These are phyloP conservation scores for Aurifilum marmelostoma DNA, from an alignment of 2,329 filamentous ascomycete genomes.

Conservation along the genomic window DNA sequence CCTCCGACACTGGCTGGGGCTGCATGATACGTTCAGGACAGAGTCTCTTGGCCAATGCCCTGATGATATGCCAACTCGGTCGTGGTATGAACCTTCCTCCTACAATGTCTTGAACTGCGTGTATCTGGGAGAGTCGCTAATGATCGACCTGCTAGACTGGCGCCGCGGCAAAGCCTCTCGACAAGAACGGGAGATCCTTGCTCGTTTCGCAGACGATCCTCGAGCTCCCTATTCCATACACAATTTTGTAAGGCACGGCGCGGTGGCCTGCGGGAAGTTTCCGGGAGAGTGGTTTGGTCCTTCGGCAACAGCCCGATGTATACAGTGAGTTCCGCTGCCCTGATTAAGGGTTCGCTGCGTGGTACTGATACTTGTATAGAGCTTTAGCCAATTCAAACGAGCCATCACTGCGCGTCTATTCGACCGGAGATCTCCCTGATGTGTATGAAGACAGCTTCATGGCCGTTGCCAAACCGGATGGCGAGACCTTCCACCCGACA, in stretches of 20 bases:
- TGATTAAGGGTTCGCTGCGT: background rate
- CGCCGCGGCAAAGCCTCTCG: conserved; percentile 60
- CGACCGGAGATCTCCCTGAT: conserved; percentile 86
- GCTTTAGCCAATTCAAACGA: conserved; percentile 72
- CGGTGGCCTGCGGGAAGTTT: conserved; percentile 85
- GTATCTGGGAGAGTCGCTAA: no score
- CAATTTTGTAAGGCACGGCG: conserved; percentile 88
- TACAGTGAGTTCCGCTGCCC: conserved; percentile 66
- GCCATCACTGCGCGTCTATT: conserved; percentile 76
- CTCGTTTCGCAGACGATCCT: conserved; percentile 85
- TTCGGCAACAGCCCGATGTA: conserved; percentile 92
- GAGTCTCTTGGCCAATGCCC: conserved; percentile 85
- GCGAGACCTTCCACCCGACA: conserved; percentile 75
- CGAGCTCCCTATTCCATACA: conserved; percentile 92
- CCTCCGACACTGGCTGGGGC: conserved; percentile 94
- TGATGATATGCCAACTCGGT: conserved; percentile 73
- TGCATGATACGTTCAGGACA: conserved; percentile 99
- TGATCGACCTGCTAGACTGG: conserved; percentile 63
- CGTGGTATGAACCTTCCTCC: conserved; percentile 64
- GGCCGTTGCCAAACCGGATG: conserved; percentile 71
- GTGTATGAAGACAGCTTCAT: conserved; percentile 91
- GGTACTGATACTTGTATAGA: conserved; percentile 47
- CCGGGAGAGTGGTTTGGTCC: conserved; percentile 99
- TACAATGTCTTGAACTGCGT: no score
- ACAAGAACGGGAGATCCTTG: conserved; percentile 72